phyloP scores from a whole-genome alignment of 78 protist species.

The Polysphondylium violaceum region DNA sequence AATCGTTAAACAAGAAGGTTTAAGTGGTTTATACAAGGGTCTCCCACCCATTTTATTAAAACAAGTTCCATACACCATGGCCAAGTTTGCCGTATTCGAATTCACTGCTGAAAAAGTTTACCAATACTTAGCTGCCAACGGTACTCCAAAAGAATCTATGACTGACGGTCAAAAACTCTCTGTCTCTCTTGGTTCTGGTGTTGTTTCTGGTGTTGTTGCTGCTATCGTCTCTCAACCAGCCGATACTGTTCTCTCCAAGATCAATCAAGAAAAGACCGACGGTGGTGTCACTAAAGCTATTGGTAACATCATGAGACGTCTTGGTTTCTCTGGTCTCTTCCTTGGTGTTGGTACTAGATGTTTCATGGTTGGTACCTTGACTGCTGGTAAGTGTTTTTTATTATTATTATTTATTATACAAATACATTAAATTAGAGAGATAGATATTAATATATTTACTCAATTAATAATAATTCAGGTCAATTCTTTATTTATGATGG shows the following conservation, averaged over 20 bases:
- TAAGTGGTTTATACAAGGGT: slow-evolving; percentile 77
- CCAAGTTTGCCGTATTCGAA: slow-evolving; percentile 87
- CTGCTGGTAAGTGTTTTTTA: background rate
- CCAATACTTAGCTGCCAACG: slow-evolving; percentile 25
- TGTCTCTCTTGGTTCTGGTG: slow-evolving; percentile 93
- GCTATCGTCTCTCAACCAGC: slow-evolving; percentile 98
- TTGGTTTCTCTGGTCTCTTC: slow-evolving; percentile 75
- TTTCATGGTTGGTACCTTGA: slow-evolving; percentile 78
- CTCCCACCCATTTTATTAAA: slow-evolving; percentile 90
- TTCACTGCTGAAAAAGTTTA: slow-evolving; percentile 81
- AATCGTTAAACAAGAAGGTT: slow-evolving; percentile 69
- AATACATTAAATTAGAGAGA: background rate
- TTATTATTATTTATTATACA: background rate
- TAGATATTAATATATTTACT: background rate
- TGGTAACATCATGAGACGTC: slow-evolving; percentile 61
- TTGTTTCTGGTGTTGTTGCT: slow-evolving; percentile 93
- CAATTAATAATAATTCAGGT: background rate
- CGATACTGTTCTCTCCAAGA: slow-evolving; percentile 89
- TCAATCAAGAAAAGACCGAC: slow-evolving; percentile 80
- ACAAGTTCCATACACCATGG: slow-evolving; percentile 59
- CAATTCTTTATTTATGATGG: slow-evolving; percentile 79
- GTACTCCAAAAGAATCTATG: slow-evolving; percentile 37
- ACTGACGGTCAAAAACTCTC: slow-evolving; percentile 84
- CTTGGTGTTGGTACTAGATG: slow-evolving; percentile 73
- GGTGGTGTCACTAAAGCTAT: slow-evolving; percentile 77